Evolutionary conservation across 768 basidiomycete species (phyloP).

Genomic region (Russula griseocarnosa): DNA sequence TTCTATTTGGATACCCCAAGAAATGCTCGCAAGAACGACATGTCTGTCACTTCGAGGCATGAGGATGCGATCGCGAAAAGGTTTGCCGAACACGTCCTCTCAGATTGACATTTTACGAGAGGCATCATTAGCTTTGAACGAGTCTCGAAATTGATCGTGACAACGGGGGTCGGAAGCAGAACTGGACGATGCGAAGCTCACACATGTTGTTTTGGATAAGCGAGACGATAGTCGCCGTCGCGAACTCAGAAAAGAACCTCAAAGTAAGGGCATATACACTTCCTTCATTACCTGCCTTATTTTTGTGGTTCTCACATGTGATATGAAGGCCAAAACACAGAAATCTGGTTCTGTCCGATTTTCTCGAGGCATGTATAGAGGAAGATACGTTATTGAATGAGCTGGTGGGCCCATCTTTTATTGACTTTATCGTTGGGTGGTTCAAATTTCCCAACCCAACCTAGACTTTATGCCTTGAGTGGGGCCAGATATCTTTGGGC

Average conservation of each 20-base stretch:
- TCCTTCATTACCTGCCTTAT: not conserved
- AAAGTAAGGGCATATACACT: slow-evolving; percentile 45
- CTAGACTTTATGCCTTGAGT: slow-evolving; percentile 24
- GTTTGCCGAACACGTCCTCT: slow-evolving; percentile 39
- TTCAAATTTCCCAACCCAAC: not conserved
- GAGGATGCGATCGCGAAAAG: slow-evolving; percentile 50
- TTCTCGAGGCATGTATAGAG: slow-evolving; percentile 73
- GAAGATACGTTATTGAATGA: slow-evolving; percentile 81
- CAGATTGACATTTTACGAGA: not conserved
- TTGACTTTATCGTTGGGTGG: not conserved
- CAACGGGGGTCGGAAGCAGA: slow-evolving; percentile 67
- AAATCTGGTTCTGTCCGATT: slow-evolving; percentile 73
- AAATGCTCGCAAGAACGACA: slow-evolving; percentile 64
- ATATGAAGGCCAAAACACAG: slow-evolving; percentile 67
- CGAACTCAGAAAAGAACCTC: slow-evolving; percentile 65
- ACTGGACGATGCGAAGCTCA: slow-evolving; percentile 72
- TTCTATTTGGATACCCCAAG: slow-evolving; percentile 85
- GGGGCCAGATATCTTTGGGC: too few species aligned
- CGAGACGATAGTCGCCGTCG: slow-evolving; percentile 70
- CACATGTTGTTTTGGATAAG: slow-evolving; percentile 83
- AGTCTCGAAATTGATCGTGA: slow-evolving; percentile 49
- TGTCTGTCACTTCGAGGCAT: slow-evolving; percentile 53
- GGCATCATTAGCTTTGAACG: slow-evolving; percentile 49
- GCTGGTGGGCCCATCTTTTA: slow-evolving; percentile 51
- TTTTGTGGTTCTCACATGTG: not conserved